Evolutionary conservation across 495 filamentous ascomycete species (phyloP).

Genomic region (Penicillium fimorum): DNA sequence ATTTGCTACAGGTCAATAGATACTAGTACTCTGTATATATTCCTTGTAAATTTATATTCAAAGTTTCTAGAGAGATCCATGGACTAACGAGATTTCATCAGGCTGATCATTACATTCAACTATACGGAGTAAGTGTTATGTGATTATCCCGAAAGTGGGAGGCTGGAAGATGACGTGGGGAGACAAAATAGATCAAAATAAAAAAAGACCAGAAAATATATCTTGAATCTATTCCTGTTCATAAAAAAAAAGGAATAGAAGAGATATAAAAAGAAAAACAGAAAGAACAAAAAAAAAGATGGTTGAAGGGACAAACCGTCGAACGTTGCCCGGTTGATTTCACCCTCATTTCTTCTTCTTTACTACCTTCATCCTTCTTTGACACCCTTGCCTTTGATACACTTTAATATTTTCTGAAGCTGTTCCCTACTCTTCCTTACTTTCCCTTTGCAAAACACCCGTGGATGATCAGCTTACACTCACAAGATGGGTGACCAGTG

Average conservation of each 20-base stretch:
- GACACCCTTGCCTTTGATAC: neutral
- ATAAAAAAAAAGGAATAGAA: neutral
- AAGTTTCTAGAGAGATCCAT: neutral
- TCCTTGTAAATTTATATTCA: neutral
- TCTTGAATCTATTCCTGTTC: neutral
- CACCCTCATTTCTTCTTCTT: neutral
- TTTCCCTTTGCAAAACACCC: neutral
- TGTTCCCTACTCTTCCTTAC: neutral
- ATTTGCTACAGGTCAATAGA: no score
- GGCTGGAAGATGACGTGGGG: conserved; percentile 1
- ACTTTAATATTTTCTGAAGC: neutral
- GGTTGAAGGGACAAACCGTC: neutral
- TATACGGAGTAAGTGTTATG: neutral
- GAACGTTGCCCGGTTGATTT: neutral
- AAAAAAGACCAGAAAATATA: neutral
- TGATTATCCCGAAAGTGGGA: neutral
- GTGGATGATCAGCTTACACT: neutral
- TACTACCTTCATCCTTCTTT: neutral
- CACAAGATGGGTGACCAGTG: conserved; percentile 20
- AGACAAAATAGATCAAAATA: neutral
- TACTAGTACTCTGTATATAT: no score
- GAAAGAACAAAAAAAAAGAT: neutral
- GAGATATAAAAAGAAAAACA: neutral
- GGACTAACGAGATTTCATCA: neutral
- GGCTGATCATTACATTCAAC: neutral